These are phyloP conservation scores for Cymbidium sinense DNA, from an alignment of 106 monocot species.

Conservation along the genomic window DNA sequence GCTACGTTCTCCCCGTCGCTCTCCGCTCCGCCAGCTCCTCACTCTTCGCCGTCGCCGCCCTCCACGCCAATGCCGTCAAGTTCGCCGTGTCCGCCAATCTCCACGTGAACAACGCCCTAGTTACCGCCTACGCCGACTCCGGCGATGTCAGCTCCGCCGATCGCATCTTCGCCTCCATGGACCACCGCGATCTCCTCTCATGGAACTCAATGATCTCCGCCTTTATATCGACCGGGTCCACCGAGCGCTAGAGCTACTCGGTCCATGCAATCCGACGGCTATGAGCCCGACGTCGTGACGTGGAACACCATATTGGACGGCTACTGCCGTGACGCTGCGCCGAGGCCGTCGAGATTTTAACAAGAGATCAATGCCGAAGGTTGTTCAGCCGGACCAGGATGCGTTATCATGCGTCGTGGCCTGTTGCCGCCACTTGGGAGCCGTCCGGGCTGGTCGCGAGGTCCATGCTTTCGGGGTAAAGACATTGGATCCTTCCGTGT, in stretches of 20 bases:
- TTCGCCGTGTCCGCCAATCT: constrained; percentile 4
- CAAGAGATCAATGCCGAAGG: no score
- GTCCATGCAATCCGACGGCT: constrained; percentile 23
- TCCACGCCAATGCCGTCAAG: constrained; percentile 28
- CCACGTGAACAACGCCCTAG: constrained; percentile 7
- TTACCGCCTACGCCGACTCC: constrained; percentile 16
- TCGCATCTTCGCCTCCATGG: constrained; percentile 13
- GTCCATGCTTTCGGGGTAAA: constrained; percentile 40
- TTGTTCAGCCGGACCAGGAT: constrained; percentile 34
- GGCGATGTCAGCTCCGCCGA: constrained; percentile 13
- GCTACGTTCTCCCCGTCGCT: constrained; percentile 21
- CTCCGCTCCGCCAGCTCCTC: constrained; percentile 18
- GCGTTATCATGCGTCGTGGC: constrained; percentile 38
- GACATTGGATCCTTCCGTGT: constrained; percentile 2
- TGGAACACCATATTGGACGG: constrained; percentile 40
- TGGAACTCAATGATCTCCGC: constrained; percentile 28
- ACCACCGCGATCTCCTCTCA: constrained; percentile 10
- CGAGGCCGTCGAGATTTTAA: constrained; percentile 26
- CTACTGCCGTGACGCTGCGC: constrained; percentile 34
- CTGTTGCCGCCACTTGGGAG: constrained; percentile 38
- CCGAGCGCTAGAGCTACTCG: constrained; percentile 13
- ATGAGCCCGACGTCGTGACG: constrained; percentile 36
- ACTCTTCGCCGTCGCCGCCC: background rate
- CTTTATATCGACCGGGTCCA: constrained; percentile 11
- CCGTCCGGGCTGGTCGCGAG: constrained; percentile 13